Conservation (phyloP, 805 yeast species). For the Metschnikowia sp. region DNA sequence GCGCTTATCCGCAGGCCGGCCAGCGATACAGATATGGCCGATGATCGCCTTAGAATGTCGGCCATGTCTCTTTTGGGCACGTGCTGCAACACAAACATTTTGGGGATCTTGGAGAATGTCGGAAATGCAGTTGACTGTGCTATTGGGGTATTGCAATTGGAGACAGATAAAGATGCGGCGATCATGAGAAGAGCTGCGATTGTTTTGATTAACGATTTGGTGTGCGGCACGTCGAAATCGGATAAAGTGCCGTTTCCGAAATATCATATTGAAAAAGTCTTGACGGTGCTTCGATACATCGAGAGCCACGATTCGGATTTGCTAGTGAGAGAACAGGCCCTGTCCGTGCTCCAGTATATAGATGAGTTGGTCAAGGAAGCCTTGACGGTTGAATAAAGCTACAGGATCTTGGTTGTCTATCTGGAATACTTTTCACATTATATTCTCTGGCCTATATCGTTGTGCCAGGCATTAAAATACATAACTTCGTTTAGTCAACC, state of each 20-base stretch:
- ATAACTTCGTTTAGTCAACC: constrained; percentile 66
- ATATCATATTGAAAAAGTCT: constrained; percentile 43
- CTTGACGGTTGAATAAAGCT: background rate
- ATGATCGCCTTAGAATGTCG: constrained; percentile 73
- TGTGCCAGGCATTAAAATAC: constrained; percentile 9
- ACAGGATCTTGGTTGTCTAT: background rate
- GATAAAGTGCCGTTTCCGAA: constrained; percentile 50
- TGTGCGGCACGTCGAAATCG: constrained; percentile 44
- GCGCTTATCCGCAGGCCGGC: constrained; percentile 29
- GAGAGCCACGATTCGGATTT: constrained; percentile 51
- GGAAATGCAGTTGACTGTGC: constrained; percentile 69
- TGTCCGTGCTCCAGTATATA: constrained; percentile 29
- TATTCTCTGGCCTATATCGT: background rate
- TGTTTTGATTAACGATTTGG: constrained; percentile 60
- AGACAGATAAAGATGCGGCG: constrained; percentile 40
- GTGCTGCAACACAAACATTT: constrained; percentile 56
- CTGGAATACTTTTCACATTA: background rate
- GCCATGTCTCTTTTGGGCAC: constrained; percentile 82
- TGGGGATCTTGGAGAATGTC: constrained; percentile 47
- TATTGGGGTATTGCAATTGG: constrained; percentile 69
- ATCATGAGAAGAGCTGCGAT: constrained; percentile 74
- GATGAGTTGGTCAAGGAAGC: constrained; percentile 24
- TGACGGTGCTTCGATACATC: constrained; percentile 42
- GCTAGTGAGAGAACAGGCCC: constrained; percentile 58
- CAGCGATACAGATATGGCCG: constrained; percentile 33